phyloP scores from a whole-genome alignment of 345 rosid species.

The Eucalyptus curtisii region DNA sequence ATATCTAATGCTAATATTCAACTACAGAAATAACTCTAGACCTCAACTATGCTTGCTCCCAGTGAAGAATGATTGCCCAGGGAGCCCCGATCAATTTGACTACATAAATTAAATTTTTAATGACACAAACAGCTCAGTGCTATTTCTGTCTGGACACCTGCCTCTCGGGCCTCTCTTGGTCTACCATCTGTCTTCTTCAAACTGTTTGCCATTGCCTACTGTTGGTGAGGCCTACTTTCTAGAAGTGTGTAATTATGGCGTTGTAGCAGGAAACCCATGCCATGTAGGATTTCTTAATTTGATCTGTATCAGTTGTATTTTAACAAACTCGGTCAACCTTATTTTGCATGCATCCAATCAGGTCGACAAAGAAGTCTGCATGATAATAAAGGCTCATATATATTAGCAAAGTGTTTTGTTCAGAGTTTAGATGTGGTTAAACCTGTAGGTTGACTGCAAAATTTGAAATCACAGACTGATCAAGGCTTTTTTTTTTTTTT shows the following conservation, averaged over 20 bases:
- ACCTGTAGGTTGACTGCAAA: neutral
- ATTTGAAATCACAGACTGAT: neutral
- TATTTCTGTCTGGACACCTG: neutral
- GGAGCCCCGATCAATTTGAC: neutral
- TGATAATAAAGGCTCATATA: neutral
- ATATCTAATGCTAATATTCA: neutral
- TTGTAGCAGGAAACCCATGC: neutral
- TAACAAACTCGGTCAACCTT: neutral
- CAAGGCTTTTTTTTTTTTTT: neutral
- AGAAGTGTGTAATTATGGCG: neutral
- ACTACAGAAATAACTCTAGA: neutral
- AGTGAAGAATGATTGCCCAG: neutral
- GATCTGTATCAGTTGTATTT: neutral
- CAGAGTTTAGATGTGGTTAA: neutral
- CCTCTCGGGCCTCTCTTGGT: neutral
- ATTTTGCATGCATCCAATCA: neutral
- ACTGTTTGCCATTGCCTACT: neutral
- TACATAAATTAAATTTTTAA: neutral
- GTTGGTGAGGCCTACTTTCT: neutral
- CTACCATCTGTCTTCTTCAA: neutral
- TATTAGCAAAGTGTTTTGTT: neutral
- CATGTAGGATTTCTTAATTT: neutral
- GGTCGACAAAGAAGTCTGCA: neutral
- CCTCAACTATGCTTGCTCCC: neutral
- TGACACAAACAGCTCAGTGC: neutral